Evolutionary conservation across 345 rosid species (phyloP), one percentile per base, ranked within the genome.

Genomic region (Excoecaria cochinchinensis): DNA sequence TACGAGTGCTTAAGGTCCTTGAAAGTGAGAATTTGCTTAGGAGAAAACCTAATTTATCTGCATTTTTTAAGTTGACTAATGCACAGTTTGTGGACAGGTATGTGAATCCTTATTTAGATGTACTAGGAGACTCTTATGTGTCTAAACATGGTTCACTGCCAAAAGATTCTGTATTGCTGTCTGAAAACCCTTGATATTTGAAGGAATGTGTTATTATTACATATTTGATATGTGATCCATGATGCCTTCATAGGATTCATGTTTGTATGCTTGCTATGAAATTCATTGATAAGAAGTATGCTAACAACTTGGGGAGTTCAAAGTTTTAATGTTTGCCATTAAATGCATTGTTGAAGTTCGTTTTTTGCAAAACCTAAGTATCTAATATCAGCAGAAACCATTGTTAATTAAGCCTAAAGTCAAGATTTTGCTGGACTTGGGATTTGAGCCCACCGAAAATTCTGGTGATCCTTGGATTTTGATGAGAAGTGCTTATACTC

Each of bases 401-500:
- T 31, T 31, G 63, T 22, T 1, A 59, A 24, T 59, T 59, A 24
- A 44, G 48, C 48, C 48, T 10, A 44, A 44, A 44, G 7, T 44
- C 9, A 44, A 44, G 7, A 44, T 24, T 59, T 22, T 59, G 8
- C 63, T 22, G 38, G 36, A 22, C 36, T n/a, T 59, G 24, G 63
- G 38, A 7, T 59, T 59, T 65, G 42, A 78, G 0, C 3, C 57
- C 0, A 1, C 7, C 1, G 83, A 81, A 13, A 9, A 77, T 69
- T 71, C 62, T 36, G 75, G 39, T 69, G 72, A 74, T 81, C 86
- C 86, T 1, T 74, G 77, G 86, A 39, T 81, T 67, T 70, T 83
- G 22, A 42, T 4, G 8, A 67, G 80, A 79, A 83, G 83, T 25
- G 69, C 13, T 3, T 73, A 76, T 17, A 68, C 72, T 21, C 19